Evolutionary conservation across 495 filamentous ascomycete species (phyloP), one percentile per base, ranked within the genome.

Genomic region (Hapsidospora chrysogenum): DNA sequence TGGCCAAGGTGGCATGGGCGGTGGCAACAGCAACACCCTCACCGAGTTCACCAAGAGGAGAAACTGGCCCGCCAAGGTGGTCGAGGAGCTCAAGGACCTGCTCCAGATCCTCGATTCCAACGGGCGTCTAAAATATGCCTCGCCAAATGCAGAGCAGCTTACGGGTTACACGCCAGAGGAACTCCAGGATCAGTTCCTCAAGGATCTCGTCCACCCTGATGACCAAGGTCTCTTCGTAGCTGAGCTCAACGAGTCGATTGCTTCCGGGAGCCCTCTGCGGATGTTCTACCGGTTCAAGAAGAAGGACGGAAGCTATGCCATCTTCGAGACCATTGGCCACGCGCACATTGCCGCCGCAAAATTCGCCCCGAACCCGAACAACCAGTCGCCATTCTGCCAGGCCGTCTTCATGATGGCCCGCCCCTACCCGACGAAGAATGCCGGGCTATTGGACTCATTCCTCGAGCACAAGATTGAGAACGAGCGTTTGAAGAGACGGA

Each of bases 401-500:
- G 86, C 87, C 13, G 79, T 94, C 48, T 94, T 96, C 54, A 80
- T 97, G 62, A 82, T 93, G 73, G 75, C 84, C 17, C 69, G 89
- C 15, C 89, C 85, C 8, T 93, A 95, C 53, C 85, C 85, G 5
- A 89, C 79, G 31, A 84, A 78, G 51, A 89, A 85, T 48, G 74
- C 83, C 0, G 73, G 69, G 8, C 61, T 94, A 6, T 57, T 97
- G 33, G 85, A 97, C 53, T 92, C 87, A 1, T 95, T 94, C 41
- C 63, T 97, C 10, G 89, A 97, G 53, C 87, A 95, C 57, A 95
- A 95, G 54, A 85, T 96, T 32, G 89, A 96, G 53, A 95, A 97
- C 46, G 85, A 92, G 54, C 73, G 89, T 13, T 54, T 97, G 26
- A 71, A 66, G 38, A 80, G 81, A 42, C 74, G 80, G 22, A 92